Evolutionary conservation across 768 basidiomycete genomes (phyloP).

Genomic region (Boletus barrowsii): DNA sequence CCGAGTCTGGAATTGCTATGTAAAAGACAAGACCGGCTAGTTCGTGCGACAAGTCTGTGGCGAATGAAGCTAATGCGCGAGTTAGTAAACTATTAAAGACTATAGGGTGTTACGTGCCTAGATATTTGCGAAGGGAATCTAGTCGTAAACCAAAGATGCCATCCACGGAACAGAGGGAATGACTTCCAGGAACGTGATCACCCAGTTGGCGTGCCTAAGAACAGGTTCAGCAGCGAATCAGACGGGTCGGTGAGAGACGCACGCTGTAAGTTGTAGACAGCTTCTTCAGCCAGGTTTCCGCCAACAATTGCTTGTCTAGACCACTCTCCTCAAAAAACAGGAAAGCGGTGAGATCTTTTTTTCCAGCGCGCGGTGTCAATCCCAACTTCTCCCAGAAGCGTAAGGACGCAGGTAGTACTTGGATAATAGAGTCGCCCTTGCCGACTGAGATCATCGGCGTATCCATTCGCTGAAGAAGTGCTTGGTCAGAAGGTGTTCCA

Average conservation of each 20-base stretch:
- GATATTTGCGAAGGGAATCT: constrained; percentile 67
- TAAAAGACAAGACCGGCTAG: constrained; percentile 58
- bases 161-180: constrained; percentile 42
- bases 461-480: constrained; percentile 36
- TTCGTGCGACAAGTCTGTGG: constrained; percentile 39
- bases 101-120: constrained; percentile 40
- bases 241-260: constrained; percentile 22
- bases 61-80: constrained; percentile 44
- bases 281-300: constrained; percentile 59
- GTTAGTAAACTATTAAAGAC: not conserved
- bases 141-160: constrained; percentile 64
- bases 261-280: constrained; percentile 60
- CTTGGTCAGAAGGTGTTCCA: constrained; percentile 1
- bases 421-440: constrained; percentile 67
- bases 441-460: constrained; percentile 62
- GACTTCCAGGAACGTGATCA: constrained; percentile 49
- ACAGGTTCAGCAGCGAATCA: constrained; percentile 9
- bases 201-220: constrained; percentile 62
- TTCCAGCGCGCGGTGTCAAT: constrained; percentile 63
- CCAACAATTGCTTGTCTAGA: constrained; percentile 42
- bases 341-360: constrained; percentile 67
- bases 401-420: constrained; percentile 65
- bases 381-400: constrained; percentile 88
- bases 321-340: constrained; percentile 65
- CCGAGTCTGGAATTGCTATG: constrained; percentile 57